These are phyloP conservation scores for Calonectria henricotiae DNA, from an alignment of 2,329 filamentous ascomycete genomes.

Conservation along the genomic window DNA sequence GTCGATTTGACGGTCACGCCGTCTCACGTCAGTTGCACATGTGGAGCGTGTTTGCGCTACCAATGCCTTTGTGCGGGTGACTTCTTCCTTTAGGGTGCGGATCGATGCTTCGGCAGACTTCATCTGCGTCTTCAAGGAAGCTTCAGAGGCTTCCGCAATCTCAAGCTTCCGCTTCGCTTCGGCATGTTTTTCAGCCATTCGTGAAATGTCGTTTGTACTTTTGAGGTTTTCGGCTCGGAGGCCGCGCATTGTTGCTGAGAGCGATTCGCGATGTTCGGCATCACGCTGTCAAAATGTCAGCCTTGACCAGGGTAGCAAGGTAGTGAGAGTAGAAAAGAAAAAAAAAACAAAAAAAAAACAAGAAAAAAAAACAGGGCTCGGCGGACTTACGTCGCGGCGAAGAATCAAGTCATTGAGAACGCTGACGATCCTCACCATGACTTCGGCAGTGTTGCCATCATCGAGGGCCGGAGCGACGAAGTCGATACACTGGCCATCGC, in stretches of 20 bases:
- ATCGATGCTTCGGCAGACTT: conserved; percentile 82
- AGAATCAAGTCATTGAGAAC: conserved; percentile 94
- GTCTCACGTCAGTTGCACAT: conserved; percentile 92
- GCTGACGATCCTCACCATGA: conserved; percentile 91
- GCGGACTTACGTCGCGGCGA: conserved; percentile 81
- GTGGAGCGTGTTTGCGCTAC: conserved; percentile 88
- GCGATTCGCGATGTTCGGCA: conserved; percentile 87
- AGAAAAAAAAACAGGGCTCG: background rate
- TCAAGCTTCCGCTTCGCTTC: conserved; percentile 72
- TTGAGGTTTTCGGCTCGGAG: conserved; percentile 84
- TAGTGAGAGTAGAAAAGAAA: background rate
- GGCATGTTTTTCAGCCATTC: conserved; percentile 69
- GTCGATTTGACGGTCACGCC: conserved; percentile 91
- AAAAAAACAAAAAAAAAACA: background rate
- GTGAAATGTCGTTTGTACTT: conserved; percentile 78
- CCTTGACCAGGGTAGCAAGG: conserved; percentile 38
- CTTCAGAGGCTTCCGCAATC: conserved; percentile 79
- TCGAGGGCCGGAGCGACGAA: conserved; percentile 82
- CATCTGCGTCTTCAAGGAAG: conserved; percentile 79
- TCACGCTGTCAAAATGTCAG: conserved; percentile 75
- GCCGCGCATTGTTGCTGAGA: conserved; percentile 83
- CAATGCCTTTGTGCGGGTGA: conserved; percentile 82
- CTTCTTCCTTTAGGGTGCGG: conserved; percentile 87
- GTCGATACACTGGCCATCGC: conserved; percentile 83
- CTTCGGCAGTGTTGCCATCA: conserved; percentile 70